Evolutionary conservation across 192 early-diverging fungal species (phyloP).

Genomic region (Lobosporangium transversale): DNA sequence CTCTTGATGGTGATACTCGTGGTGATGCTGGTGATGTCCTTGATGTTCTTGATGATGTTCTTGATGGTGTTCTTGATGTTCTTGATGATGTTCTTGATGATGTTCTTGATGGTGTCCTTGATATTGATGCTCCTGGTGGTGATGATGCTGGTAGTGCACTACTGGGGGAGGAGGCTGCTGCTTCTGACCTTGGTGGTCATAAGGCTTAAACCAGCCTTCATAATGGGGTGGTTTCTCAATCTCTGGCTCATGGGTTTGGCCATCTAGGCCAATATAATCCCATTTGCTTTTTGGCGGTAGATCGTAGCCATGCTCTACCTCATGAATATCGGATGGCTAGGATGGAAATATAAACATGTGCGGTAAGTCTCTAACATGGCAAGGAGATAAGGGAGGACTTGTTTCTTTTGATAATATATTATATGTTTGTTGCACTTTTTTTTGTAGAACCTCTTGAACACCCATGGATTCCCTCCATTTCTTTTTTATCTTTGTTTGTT

Average conservation of each 20-base stretch:
- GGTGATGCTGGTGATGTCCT: conserved; percentile 14
- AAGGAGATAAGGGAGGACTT: too few species aligned
- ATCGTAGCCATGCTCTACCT: conserved; percentile 42
- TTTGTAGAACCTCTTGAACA: too few species aligned
- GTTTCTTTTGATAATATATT: too few species aligned
- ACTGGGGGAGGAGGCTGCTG: conserved; percentile 12
- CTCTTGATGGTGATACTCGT: conserved; percentile 19
- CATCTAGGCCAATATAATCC: conserved; percentile 66
- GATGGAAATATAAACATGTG: too few species aligned
- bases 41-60: conserved; percentile 10
- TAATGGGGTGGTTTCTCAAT: conserved; percentile 58
- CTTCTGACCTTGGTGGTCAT: conserved; percentile 46
- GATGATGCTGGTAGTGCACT: not conserved
- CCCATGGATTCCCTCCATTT: not conserved
- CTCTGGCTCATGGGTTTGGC: conserved; percentile 60
- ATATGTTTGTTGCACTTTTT: too few species aligned
- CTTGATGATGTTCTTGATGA: conserved; percentile 21
- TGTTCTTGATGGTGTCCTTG: conserved; percentile 17
- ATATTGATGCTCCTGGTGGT: conserved; percentile 25
- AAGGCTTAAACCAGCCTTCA: conserved; percentile 59
- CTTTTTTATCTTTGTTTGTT: not conserved
- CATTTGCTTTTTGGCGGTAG: conserved; percentile 56
- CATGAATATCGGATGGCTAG: conserved; percentile 41
- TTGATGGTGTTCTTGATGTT: conserved; percentile 13
- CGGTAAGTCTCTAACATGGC: too few species aligned